Conservation (phyloP, 306 rosid species). For the Prunus fruticosa region DNA sequence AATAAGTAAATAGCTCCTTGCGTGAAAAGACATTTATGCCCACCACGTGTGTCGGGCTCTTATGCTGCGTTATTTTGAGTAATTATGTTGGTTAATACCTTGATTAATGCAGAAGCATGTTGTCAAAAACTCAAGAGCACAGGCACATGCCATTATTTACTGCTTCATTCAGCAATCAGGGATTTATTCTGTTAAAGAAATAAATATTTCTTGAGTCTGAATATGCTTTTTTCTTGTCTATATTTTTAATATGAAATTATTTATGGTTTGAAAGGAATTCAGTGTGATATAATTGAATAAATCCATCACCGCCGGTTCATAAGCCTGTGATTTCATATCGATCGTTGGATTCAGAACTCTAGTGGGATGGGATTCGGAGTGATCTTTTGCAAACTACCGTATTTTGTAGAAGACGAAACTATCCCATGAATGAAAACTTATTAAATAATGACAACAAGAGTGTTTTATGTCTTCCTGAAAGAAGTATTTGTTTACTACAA, state of each 20-base stretch:
- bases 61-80: neutral
- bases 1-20: constrained; percentile 22
- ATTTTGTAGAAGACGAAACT: too few relatives aligned
- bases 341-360: neutral
- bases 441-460: too few relatives aligned
- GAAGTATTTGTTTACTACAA: neutral
- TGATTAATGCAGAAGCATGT: constrained; percentile 14
- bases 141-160: constrained; percentile 5
- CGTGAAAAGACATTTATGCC: constrained; percentile 33
- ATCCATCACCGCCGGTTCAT: neutral
- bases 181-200: neutral
- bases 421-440: too few relatives aligned
- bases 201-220: too few relatives aligned
- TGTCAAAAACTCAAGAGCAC: neutral
- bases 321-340: constrained; percentile 8
- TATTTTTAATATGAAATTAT: too few relatives aligned
- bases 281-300: neutral
- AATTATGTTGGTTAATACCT: constrained; percentile 11
- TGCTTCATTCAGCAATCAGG: neutral
- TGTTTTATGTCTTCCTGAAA: too few relatives aligned
- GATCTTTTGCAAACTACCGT: neutral
- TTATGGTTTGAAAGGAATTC: neutral
- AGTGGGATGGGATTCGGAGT: constrained; percentile 9
- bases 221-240: too few relatives aligned
- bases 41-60: constrained; percentile 42